Conservation (phyloP, 164 flowering plant genomes). For the Cinnamomum micranthum region DNA sequence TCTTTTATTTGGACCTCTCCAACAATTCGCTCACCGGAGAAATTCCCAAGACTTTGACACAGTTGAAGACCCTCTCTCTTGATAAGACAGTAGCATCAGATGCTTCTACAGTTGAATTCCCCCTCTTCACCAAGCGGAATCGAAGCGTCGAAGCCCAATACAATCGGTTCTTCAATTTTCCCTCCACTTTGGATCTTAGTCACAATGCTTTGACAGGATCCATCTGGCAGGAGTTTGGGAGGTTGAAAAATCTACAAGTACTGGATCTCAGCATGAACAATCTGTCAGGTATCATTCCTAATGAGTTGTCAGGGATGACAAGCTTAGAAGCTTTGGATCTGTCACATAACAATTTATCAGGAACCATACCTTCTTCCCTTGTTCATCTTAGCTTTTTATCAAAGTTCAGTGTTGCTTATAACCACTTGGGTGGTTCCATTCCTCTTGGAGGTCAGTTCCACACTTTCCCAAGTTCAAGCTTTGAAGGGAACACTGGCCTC, state of each 20-base stretch:
- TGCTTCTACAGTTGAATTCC: not conserved
- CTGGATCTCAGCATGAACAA: slow-evolving; percentile 18
- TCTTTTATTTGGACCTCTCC: slow-evolving; percentile 29
- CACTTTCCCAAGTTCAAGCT: slow-evolving; percentile 57
- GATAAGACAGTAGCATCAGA: not conserved
- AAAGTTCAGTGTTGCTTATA: slow-evolving; percentile 56
- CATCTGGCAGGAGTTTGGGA: slow-evolving; percentile 21
- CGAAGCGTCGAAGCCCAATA: slow-evolving; percentile 4
- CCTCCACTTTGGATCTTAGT: slow-evolving; percentile 16
- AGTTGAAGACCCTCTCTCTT: slow-evolving; percentile 14
- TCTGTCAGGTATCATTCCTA: slow-evolving; percentile 14
- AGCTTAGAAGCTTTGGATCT: slow-evolving; percentile 22
- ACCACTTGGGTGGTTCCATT: slow-evolving; percentile 55
- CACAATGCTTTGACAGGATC: slow-evolving; percentile 16
- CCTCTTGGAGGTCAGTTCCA: slow-evolving; percentile 68
- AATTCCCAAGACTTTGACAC: slow-evolving; percentile 22
- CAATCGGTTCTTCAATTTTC: slow-evolving; percentile 15
- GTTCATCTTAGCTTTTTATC: slow-evolving; percentile 21
- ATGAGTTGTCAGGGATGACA: slow-evolving; percentile 16
- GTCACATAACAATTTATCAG: slow-evolving; percentile 18
- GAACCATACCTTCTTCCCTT: slow-evolving; percentile 22
- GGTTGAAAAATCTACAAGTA: slow-evolving; percentile 13
- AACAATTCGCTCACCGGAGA: slow-evolving; percentile 23
- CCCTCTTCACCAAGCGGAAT: slow-evolving; percentile 10
- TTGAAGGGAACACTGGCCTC: slow-evolving; percentile 53